Base-by-base conservation (phyloP, 768 basidiomycete genomes). In the Pleurotus giganteus region DNA sequence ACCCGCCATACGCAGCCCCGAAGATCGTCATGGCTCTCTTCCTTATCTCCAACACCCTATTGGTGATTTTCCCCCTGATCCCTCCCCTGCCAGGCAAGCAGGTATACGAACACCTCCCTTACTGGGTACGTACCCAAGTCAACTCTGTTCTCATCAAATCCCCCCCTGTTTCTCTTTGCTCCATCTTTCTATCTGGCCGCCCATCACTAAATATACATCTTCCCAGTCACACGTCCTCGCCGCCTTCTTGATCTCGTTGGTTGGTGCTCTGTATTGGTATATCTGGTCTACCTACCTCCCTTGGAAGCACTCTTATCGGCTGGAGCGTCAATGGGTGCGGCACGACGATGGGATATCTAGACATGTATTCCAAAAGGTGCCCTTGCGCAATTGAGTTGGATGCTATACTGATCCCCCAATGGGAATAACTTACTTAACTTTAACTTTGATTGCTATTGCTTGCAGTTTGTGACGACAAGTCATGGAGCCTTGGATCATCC, bases 41-140 rank as follows among this genome's bases (percentile, higher is more conserved):
- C 71, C 77, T 85, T 56, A 55, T 84, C 4, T 84, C 86, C 2
- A 89, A 89, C 57, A 39, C 86, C 13, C 86, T 88, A 64, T 70
- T 90, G 19, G 67, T 81, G n/a, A 58, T 77, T 29, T 79, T 82
- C 4, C 87, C 88, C 0, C 69, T 89, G 47, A 69, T 88, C 27
- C 87, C 88, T 3, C 88, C 88, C 0, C 63, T 71, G 0, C 65
- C 69, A 4, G 84, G 52, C 7, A 26, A 24, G 39, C 8, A 24
- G 9, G 76, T 77, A 2, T 89, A 89, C 59, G 71, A 79, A 21
- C 62, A 71, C 54, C 71, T 90, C 9, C 86, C 87, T 3, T 90
- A 89, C 60, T 89, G 83, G 75, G 88, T 88, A 60, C 61, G 85
- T 69, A 12, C 15, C 32, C 27, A 4, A 11, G 8, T 15, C 21